A percentile compares a stretch with the other conserved stretches of the same genome.
These are phyloP conservation scores for Corynespora cassiicola DNA, from an alignment of 2,329 filamentous ascomycete species.

Conservation along the genomic window DNA sequence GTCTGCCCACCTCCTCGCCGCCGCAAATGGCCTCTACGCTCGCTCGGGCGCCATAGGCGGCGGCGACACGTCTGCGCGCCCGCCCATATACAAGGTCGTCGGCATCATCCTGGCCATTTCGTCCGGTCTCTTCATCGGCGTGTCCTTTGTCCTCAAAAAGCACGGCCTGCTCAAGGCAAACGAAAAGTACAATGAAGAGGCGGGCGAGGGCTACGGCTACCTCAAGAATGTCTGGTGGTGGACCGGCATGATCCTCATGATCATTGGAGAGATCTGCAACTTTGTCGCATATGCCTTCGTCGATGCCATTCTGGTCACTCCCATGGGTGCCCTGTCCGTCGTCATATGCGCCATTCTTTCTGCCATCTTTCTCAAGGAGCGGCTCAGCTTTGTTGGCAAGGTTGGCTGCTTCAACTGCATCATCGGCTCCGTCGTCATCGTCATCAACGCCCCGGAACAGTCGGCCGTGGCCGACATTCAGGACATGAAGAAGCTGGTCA, in stretches of 20 bases:
- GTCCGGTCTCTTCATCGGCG: constrained; percentile 91
- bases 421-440: constrained; percentile 89
- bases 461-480: constrained; percentile 87
- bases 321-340: constrained; percentile 87
- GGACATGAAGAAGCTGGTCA: constrained; percentile 87
- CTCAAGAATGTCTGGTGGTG: constrained; percentile 97
- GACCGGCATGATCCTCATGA: constrained; percentile 95
- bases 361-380: constrained; percentile 94
- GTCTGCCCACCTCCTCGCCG: constrained; percentile 44
- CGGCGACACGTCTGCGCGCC: constrained; percentile 48
- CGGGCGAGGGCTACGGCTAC: constrained; percentile 96
- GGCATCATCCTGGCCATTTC: constrained; percentile 85
- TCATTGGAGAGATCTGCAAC: constrained; percentile 94
- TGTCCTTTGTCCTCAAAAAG: constrained; percentile 96
- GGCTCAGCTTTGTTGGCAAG: constrained; percentile 93
- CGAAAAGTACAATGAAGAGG: constrained; percentile 93
- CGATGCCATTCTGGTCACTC: constrained; percentile 93
- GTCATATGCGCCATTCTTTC: constrained; percentile 91
- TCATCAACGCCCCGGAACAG: constrained; percentile 87
- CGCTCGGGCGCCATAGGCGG: constrained; percentile 49
- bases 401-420: constrained; percentile 96
- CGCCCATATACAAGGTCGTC: constrained; percentile 77
- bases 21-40: constrained; percentile 52
- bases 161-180: constrained; percentile 89
- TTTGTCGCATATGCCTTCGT: constrained; percentile 97